Base-by-base conservation (phyloP, 768 basidiomycete genomes). In the Amanita jacksonii region DNA sequence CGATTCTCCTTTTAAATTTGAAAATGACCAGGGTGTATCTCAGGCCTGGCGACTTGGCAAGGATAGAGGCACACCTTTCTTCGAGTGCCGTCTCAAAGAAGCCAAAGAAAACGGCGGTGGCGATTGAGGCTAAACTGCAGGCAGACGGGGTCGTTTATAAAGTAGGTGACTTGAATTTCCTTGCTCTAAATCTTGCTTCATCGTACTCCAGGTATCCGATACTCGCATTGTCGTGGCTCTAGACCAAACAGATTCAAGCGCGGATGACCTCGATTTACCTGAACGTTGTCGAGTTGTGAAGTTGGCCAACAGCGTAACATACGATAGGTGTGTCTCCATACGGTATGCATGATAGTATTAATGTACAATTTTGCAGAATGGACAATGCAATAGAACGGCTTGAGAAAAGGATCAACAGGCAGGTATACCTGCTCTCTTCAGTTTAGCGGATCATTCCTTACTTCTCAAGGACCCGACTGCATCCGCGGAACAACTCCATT, bases 271-370 rank as follows among this genome's bases (percentile, higher is more conserved):
- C 9, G 85, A 90, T 53, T 58, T 96, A 0, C 88, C 91, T 5
- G 90, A 93, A 54, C 72, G 85, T 39, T 88, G 90, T 62, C 72
- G 87, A 13, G 64, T 92, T 40, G 58, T 97, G 41, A 97, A 97
- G 57, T 69, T 94, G 2, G 91, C 91, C 9, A 97, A 97, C 53
- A 90, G 81, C 43, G 79, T 88, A 12, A 98, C 93, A 0, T 92
- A 86, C 57, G 89, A 92, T 53, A 74, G 92, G 86, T 78, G 57
- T 33, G 49, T 24, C 19, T 22, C 15, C 8, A 23, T n/a, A 13
- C 12, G 3, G 10, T 38, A 20, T 19, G 15, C 12, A 9, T 36
- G 8, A 12, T 44, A 34, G 25, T 23, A 25, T 23, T 25, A 23
- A 27, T 15, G 37, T 8, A 45, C 10, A 8, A 32, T 30, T 3